Evolutionary conservation across 495 filamentous ascomycete genomes (phyloP), one percentile per base, ranked within the genome.

Genomic region (Annulohypoxylon stygium): DNA sequence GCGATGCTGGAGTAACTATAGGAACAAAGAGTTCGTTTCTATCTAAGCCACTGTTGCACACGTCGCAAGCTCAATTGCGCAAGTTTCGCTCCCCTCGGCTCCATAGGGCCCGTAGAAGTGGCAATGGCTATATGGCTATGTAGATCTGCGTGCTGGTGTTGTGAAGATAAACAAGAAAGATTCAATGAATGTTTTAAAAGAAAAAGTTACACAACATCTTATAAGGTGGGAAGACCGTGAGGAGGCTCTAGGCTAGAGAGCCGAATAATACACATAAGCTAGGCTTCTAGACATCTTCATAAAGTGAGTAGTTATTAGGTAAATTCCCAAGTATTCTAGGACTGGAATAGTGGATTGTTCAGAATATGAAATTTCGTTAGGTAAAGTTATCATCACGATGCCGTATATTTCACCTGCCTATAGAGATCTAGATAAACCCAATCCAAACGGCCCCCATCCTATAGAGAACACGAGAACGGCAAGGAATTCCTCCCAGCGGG

Each of bases 41-140:
- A 45, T 60, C 39, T 45, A 64, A 64, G 67, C 67, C 67, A 70
- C 67, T 4, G 61, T 70, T 12, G 53, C 20, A 65, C 60, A 60
- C 10, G 43, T 64, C 60, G 41, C 43, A 23, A 41, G 51, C 36
- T 59, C 60, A 51, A 59, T 59, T 54, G 30, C 43, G 20, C 41
- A 43, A 59, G 12, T 43, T 36, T 34, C 5, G n/a, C 11, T 4
- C 23, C 41, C 51, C 20, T 30, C 30, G 12, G 11, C 26, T 45
- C 20, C 59, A 47, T 12, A 9, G 37, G 16, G 47, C 12, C 23
- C 3, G 26, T 14, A 18, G 14, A 14, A 26, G 25, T 33, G 14
- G 4, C 37, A 53, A 14, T 4, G n/a, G 1, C 50, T 5, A 33
- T 14, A 6, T 16, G 16, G 8, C 43, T 20, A 20, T n/a, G 39